These are phyloP conservation scores for Paulownia fortunei DNA, from an alignment of 257 asterid species.

Conservation along the genomic window DNA sequence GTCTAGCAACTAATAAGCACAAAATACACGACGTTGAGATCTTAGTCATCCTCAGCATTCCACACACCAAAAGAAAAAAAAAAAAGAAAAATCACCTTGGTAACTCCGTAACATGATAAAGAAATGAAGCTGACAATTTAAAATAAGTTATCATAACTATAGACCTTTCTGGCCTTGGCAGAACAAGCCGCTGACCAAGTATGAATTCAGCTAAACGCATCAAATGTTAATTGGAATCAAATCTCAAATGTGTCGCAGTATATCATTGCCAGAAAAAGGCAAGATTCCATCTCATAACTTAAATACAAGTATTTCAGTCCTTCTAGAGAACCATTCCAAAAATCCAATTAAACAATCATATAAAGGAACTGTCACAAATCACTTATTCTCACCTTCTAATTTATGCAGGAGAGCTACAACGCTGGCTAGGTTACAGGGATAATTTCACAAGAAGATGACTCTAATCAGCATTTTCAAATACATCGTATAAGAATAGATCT, in stretches of 20 bases:
- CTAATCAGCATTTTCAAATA: background rate
- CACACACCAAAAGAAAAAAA: background rate
- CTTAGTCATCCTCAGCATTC: slow-evolving; percentile 2
- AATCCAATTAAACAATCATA: background rate
- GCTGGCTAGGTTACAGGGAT: background rate
- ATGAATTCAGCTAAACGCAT: background rate
- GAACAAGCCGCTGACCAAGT: background rate
- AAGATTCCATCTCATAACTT: background rate
- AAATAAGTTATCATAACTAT: background rate
- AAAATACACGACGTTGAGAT: background rate
- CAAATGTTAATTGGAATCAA: background rate
- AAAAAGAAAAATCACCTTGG: background rate
- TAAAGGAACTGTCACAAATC: background rate
- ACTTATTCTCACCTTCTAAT: background rate
- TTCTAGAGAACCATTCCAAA: background rate
- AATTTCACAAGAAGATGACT: slow-evolving; percentile 6
- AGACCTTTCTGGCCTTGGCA: background rate
- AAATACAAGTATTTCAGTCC: background rate
- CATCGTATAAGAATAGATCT: background rate
- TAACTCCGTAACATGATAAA: background rate
- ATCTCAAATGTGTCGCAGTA: slow-evolving; percentile 9
- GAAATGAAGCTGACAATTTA: background rate
- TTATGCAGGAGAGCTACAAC: background rate
- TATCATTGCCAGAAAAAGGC: background rate
- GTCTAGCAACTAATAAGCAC: slow-evolving; percentile 15